phyloP scores from a whole-genome alignment of 306 rosid species.

The Quercus glauca region DNA sequence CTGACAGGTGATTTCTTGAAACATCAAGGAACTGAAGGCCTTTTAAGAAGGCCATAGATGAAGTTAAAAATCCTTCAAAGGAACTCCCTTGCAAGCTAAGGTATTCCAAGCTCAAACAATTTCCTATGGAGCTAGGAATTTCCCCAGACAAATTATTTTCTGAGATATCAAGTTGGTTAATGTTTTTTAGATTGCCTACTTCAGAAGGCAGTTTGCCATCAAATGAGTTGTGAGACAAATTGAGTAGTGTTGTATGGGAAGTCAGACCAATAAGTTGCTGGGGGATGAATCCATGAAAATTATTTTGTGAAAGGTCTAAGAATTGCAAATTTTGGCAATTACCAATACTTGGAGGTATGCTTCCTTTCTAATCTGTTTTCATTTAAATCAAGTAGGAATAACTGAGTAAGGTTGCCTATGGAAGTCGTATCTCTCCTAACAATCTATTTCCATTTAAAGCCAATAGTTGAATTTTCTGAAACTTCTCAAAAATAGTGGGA shows the following conservation, averaged over 20 bases:
- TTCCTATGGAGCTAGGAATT: too few species aligned
- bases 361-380: not conserved
- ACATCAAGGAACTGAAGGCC: too few species aligned
- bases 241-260: not conserved
- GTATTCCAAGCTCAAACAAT: too few species aligned
- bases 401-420: not conserved
- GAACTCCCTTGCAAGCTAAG: too few species aligned
- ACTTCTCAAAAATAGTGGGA: not conserved
- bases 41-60: too few species aligned
- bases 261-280: not conserved
- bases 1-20: too few species aligned
- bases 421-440: conserved; percentile 5
- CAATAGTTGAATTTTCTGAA: not conserved
- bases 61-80: too few species aligned
- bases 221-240: conserved; percentile 4
- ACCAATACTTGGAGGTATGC: not conserved
- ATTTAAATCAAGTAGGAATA: not conserved
- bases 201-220: conserved; percentile 5
- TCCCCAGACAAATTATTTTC: too few species aligned
- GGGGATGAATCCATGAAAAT: not conserved
- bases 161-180: not conserved
- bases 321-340: not conserved
- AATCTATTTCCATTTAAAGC: not conserved
- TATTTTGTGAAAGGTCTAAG: not conserved
- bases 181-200: not conserved